Conservation (phyloP, 805 yeast genomes). For the Scheffersomyces stipitis region DNA sequence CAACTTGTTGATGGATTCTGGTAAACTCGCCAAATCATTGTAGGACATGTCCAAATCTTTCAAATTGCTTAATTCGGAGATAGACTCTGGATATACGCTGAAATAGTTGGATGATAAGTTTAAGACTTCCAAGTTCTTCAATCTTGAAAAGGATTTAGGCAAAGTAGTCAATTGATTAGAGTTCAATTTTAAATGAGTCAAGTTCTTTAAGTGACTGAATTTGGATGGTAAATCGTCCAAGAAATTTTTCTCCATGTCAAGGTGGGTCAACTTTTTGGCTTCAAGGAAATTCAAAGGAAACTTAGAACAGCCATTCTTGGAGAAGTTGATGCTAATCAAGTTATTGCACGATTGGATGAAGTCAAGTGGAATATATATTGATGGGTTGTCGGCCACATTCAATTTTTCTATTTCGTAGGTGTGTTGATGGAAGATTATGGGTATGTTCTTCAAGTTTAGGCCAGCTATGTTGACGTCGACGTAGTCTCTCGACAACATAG, state of each 20-base stretch:
- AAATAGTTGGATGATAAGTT: slow-evolving; percentile 81
- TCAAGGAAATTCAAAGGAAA: slow-evolving; percentile 75
- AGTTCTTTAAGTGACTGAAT: slow-evolving; percentile 51
- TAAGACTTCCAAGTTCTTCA: slow-evolving; percentile 55
- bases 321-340: slow-evolving; percentile 63
- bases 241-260: slow-evolving; percentile 79
- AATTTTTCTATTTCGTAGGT: slow-evolving; percentile 78
- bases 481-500: slow-evolving; percentile 61
- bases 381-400: slow-evolving; percentile 85
- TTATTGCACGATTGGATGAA: slow-evolving; percentile 82
- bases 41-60: slow-evolving; percentile 77
- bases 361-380: slow-evolving; percentile 78
- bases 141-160: slow-evolving; percentile 59
- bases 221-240: slow-evolving; percentile 61
- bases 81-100: slow-evolving; percentile 59
- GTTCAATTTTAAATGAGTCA: slow-evolving; percentile 63
- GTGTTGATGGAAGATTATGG: slow-evolving; percentile 75
- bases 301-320: slow-evolving; percentile 67
- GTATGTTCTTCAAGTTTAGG: slow-evolving; percentile 78
- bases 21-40: slow-evolving; percentile 64
- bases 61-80: slow-evolving; percentile 59
- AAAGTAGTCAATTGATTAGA: slow-evolving; percentile 69
- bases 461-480: slow-evolving; percentile 72
- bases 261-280: slow-evolving; percentile 61
- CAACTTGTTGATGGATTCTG: slow-evolving; percentile 60